Percentiles rank a stretch among this genome's conserved stretches.
Conservation (phyloP, 192 early-diverging fungal species). For the Lobosporangium transversale region DNA sequence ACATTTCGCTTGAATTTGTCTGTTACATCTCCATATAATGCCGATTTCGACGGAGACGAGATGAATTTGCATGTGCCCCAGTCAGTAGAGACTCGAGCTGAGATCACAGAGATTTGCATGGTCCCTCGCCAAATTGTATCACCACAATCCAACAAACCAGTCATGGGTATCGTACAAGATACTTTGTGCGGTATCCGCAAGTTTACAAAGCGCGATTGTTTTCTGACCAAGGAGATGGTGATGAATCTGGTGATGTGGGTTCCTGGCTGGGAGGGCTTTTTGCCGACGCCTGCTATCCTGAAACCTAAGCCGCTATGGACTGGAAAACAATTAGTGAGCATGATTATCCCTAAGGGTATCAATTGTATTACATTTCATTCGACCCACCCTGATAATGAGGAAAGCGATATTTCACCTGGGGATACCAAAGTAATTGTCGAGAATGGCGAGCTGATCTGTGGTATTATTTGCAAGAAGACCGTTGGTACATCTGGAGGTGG, state of each 20-base stretch:
- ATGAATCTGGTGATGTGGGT: slow-evolving; percentile 98
- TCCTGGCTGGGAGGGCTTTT: slow-evolving; percentile 92
- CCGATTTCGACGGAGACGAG: slow-evolving; percentile 99
- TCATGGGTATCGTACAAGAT: slow-evolving; percentile 99
- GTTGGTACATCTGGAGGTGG: slow-evolving; percentile 89
- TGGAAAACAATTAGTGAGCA: slow-evolving; percentile 94
- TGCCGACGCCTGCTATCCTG: slow-evolving; percentile 93
- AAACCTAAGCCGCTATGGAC: slow-evolving; percentile 99
- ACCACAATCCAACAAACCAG: slow-evolving; percentile 96
- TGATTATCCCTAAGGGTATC: slow-evolving; percentile 94
- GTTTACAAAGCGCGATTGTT: slow-evolving; percentile 94
- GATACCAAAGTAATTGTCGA: slow-evolving; percentile 92
- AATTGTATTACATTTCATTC: slow-evolving; percentile 85
- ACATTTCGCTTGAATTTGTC: slow-evolving; percentile 98
- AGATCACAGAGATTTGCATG: slow-evolving; percentile 97
- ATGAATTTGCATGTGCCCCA: slow-evolving; percentile 99
- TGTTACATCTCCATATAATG: slow-evolving; percentile 98
- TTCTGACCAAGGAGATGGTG: slow-evolving; percentile 86
- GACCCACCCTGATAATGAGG: slow-evolving; percentile 84
- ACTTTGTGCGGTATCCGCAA: slow-evolving; percentile 95
- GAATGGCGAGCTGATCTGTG: slow-evolving; percentile 91
- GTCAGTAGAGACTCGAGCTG: slow-evolving; percentile 95
- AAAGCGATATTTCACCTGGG: slow-evolving; percentile 81
- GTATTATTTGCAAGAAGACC: slow-evolving; percentile 95
- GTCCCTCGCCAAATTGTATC: slow-evolving; percentile 97